Base-by-base conservation (phyloP, 2,329 filamentous ascomycete species). In the Epichloe bromicola region DNA sequence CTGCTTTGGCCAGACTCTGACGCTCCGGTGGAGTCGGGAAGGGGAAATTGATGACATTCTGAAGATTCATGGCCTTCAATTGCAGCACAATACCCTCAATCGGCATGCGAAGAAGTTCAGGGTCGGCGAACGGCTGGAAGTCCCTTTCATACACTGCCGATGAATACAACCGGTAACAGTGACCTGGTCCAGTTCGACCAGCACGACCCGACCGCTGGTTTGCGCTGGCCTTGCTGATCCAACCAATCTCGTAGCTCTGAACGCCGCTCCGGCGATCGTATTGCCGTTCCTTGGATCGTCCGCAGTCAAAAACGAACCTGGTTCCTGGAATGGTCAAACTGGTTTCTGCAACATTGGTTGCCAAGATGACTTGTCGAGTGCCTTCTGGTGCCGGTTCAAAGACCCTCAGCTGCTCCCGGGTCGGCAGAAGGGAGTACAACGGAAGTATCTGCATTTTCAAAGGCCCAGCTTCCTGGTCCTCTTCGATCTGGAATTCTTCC, bases 161-260 rank as follows among this genome's bases (percentile, higher is more conserved):
- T 0, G 90, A 96, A 68, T 95, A 98, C 4, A 98, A 70, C 51
- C 89, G 76, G 70, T 96, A 98, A 68, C 91, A 97, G 67, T 98
- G 94, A 7, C 93, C 93, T 1, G 93, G 90, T 0, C 89, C 91
- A 4, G 91, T 98, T 74, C 93, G 84, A 56, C 94, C 93, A 52
- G 93, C 93, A 76, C 93, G 88, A 69, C 93, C 93, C 53, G 88
- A 82, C 64, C 93, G 80, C 67, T 98, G 93, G 57, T 83, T 86
- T 7, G 93, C 91, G 64, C 88, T 95, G 30, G 93, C 93, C 70
- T 98, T 97, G 71, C 90, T 96, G 64, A 97, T 94, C 88, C 91
- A 98, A 40, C 86, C 85, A 49, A 98, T 80, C 60, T 95, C 86
- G 63, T 95, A 98, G 62, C 86, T 95, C 65, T 98, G 93, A 1